These are phyloP conservation scores for Xenosphaeropsis pyriputrescens DNA, from an alignment of 2,329 filamentous ascomycete genomes.

Conservation along the genomic window DNA sequence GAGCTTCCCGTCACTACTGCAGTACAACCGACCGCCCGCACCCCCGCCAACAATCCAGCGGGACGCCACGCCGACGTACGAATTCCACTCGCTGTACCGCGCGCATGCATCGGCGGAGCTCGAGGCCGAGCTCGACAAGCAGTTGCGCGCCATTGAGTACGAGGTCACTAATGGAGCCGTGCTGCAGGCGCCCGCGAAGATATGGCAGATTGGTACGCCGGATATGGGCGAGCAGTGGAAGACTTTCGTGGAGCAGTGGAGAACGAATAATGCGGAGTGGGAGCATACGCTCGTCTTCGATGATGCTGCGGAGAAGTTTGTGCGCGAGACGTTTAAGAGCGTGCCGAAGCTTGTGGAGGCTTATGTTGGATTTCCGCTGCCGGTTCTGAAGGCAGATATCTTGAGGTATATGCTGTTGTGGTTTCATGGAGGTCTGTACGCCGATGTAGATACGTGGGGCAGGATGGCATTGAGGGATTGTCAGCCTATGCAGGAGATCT, in stretches of 20 bases:
- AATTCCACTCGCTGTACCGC: slow-evolving; percentile 8
- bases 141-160: slow-evolving; percentile 5
- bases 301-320: background rate
- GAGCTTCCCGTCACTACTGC: too few species aligned
- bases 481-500: slow-evolving; percentile 2
- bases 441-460: slow-evolving; percentile 9
- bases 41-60: too few species aligned
- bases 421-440: slow-evolving; percentile 10
- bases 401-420: slow-evolving; percentile 9
- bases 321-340: slow-evolving; percentile 5
- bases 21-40: too few species aligned
- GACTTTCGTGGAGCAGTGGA: slow-evolving; percentile 8
- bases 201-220: slow-evolving; percentile 8
- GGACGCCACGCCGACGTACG: slow-evolving; percentile 3
- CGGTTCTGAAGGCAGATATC: slow-evolving; percentile 6
- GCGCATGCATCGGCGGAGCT: slow-evolving; percentile 4
- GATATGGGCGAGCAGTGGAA: slow-evolving; percentile 1
- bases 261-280: slow-evolving; percentile 7
- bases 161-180: slow-evolving; percentile 1
- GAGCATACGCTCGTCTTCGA: slow-evolving; percentile 4
- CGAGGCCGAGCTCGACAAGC: slow-evolving; percentile 6
- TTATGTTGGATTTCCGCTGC: background rate
- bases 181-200: slow-evolving; percentile 4
- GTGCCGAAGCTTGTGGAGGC: slow-evolving; percentile 5
- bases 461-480: slow-evolving; percentile 6